phyloP scores from a whole-genome alignment of 75 land plant species.

The Chamaecyparis obtusa region DNA sequence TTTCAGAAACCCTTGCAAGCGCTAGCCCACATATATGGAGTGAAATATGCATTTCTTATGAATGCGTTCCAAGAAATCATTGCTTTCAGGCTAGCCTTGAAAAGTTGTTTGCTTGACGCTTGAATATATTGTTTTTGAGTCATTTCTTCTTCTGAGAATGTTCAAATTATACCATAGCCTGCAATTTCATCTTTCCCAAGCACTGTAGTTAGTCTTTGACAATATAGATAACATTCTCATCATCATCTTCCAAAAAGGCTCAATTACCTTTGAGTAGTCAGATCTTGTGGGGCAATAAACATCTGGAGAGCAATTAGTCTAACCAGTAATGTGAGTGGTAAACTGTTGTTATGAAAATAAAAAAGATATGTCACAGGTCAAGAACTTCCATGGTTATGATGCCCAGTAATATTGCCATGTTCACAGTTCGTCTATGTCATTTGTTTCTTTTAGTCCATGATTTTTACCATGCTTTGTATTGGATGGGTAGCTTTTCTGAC shows the following conservation, averaged over 20 bases:
- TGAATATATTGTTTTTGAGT: not conserved
- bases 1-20: not conserved
- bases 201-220: not conserved
- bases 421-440: not conserved
- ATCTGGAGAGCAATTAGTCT: not conserved
- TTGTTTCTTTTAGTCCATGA: not conserved
- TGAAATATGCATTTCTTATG: not conserved
- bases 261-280: not conserved
- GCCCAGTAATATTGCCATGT: not conserved
- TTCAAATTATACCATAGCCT: not conserved
- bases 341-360: not conserved
- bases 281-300: not conserved
- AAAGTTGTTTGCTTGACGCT: not conserved
- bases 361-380: not conserved
- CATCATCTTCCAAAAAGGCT: not conserved
- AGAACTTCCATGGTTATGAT: not conserved
- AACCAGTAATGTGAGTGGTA: not conserved
- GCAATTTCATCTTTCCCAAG: not conserved
- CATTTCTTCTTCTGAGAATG: not conserved
- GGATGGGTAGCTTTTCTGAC: not conserved
- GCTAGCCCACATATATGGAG: not conserved
- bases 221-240: not conserved
- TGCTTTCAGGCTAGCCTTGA: not conserved
- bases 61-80: not conserved
- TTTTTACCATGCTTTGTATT: not conserved